These are phyloP conservation scores for Emiliania huxleyi DNA, from an alignment of 78 protist species.

Conservation along the genomic window DNA sequence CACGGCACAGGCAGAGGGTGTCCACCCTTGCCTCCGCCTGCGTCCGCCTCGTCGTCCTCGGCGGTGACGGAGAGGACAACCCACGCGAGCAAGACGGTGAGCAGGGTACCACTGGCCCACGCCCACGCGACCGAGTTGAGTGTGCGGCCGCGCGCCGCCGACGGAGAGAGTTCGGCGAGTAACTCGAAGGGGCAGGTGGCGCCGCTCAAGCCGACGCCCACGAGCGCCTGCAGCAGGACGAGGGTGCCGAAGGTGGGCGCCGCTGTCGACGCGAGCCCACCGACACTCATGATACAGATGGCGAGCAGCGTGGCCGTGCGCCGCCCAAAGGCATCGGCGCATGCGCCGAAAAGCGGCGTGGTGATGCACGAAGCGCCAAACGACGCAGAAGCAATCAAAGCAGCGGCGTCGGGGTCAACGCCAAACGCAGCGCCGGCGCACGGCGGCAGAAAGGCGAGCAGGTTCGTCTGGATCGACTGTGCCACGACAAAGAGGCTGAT, in stretches of 20 bases:
- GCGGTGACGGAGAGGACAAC: not conserved
- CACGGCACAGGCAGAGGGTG: too few relatives aligned
- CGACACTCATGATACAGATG: not conserved
- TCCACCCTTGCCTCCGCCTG: too few relatives aligned
- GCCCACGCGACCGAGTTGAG: not conserved
- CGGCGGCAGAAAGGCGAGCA: not conserved
- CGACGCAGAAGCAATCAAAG: not conserved
- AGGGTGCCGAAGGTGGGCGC: not conserved
- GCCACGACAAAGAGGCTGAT: not conserved
- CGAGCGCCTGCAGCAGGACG: not conserved
- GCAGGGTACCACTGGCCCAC: not conserved
- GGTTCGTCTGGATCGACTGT: not conserved
- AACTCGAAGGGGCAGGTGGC: not conserved
- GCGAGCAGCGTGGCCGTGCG: not conserved
- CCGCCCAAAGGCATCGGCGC: not conserved
- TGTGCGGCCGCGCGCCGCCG: not conserved
- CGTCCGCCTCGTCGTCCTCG: too few relatives aligned
- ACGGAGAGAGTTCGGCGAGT: not conserved
- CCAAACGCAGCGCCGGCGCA: not conserved
- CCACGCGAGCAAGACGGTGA: not conserved
- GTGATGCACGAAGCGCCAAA: not conserved
- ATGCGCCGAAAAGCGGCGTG: not conserved
- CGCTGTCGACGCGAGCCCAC: not conserved
- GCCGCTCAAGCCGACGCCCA: not conserved
- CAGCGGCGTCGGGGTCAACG: not conserved